Evolutionary conservation across 2,329 filamentous ascomycete species (phyloP), one percentile per base, ranked within the genome.

Genomic region (Pseudocercospora fijiensis): DNA sequence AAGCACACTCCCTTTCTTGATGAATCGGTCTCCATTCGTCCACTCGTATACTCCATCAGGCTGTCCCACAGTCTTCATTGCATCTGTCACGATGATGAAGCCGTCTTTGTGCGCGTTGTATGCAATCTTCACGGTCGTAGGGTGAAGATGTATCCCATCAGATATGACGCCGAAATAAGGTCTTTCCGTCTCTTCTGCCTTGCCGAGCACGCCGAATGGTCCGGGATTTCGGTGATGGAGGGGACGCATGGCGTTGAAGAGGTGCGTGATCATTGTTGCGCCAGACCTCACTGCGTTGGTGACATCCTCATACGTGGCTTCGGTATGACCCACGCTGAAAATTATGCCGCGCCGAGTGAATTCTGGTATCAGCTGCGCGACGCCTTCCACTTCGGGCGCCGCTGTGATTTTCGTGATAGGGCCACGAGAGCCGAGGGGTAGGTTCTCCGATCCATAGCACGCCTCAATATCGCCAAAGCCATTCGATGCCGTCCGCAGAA

Each of bases 131-230:
- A 96, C 87, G 0, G 90, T 91, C 0, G 91, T 93, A 0, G 92
- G 90, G 71, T 96, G 92, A 30, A 96, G 81, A 75, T 97, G 93
- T 66, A 96, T 92, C 20, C 93, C 93, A 74, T 97, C 93, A 3
- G 91, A 87, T 65, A 97, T 96, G 72, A 96, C 86, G 63, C 93
- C 93, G 76, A 94, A 97, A 76, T 85, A 96, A 0, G 92, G 92
- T 58, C 88, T 83, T 75, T 78, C 11, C 61, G 74, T 65, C 65
- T 74, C 69, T 60, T 71, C 78, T 76, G 73, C 60, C 66, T 85
- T 85, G 64, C 92, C 92, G 13, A 97, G 80, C 0, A 96, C 86
- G 27, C 93, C 93, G 75, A 96, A 96, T 70, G 96, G 87, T 41
- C 92, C 92, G 0, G 93, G 92, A 77, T 96, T 92, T 63, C 93